These are phyloP conservation scores for Coemansia sp. DNA, from an alignment of 192 early-diverging fungal species.

Conservation along the genomic window DNA sequence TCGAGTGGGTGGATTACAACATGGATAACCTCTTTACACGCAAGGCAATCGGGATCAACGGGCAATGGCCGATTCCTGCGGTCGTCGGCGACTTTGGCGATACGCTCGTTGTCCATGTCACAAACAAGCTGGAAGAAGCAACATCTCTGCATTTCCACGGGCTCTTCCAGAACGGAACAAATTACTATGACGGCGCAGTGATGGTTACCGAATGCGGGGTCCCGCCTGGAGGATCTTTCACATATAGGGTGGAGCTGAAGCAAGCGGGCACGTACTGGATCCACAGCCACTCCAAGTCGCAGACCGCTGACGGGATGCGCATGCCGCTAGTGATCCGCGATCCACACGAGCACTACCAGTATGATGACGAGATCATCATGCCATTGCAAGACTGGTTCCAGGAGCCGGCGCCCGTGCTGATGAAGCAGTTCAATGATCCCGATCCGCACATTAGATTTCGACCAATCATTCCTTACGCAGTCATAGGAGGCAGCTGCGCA, in stretches of 20 bases:
- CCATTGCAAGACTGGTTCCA: conserved; percentile 75
- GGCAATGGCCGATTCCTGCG: conserved; percentile 60
- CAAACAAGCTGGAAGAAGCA: conserved; percentile 60
- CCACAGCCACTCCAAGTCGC: conserved; percentile 66
- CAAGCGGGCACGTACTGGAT: conserved; percentile 86
- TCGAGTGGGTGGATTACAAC: conserved; percentile 58
- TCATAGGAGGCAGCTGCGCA: conserved; percentile 59
- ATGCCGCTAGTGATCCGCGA: conserved; percentile 63
- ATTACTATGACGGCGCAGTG: conserved; percentile 66
- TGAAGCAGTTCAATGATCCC: conserved; percentile 61
- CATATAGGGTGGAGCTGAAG: conserved; percentile 63
- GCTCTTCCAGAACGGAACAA: conserved; percentile 72
- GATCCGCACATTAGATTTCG: conserved; percentile 32
- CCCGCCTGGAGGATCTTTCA: conserved; percentile 61
- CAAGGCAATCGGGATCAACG: conserved; percentile 66
- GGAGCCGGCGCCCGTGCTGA: conserved; percentile 54
- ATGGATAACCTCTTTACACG: conserved; percentile 62
- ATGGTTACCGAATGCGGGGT: conserved; percentile 75
- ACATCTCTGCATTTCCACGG: conserved; percentile 76
- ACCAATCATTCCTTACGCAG: conserved; percentile 29
- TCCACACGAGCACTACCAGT: conserved; percentile 54
- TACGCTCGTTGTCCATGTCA: conserved; percentile 37
- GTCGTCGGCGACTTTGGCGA: conserved; percentile 27
- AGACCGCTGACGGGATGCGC: conserved; percentile 79
- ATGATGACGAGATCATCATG: conserved; percentile 69